Conservation (phyloP, 352 stramenopile genomes). For the Discostella stelligera region DNA sequence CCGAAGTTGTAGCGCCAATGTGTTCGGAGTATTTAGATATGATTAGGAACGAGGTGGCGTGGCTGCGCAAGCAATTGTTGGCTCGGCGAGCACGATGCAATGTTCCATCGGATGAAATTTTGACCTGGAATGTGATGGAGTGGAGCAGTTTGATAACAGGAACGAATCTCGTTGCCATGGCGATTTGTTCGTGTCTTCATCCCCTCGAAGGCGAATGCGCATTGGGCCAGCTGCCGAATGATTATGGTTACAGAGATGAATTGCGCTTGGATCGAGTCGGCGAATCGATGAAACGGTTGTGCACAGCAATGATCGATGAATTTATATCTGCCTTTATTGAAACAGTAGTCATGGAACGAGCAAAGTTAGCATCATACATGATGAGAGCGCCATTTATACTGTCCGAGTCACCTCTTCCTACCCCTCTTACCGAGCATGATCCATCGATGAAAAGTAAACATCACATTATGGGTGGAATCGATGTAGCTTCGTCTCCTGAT, state of each 20-base stretch:
- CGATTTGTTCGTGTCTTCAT: conserved; percentile 5
- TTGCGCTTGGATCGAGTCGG: conserved; percentile 47
- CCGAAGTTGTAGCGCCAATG: conserved; percentile 58
- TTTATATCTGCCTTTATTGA: conserved; percentile 67
- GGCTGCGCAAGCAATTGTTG: conserved; percentile 45
- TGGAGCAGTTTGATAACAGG: conserved; percentile 73
- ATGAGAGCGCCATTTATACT: conserved; percentile 70
- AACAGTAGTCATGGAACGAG: conserved; percentile 67
- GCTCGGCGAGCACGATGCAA: conserved; percentile 12
- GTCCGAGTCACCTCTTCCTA: conserved; percentile 17
- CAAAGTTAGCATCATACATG: conserved; percentile 71
- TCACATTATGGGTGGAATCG: neutral
- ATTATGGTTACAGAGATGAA: conserved; percentile 30
- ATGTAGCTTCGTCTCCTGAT: conserved; percentile 44
- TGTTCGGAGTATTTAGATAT: conserved; percentile 72
- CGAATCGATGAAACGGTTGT: conserved; percentile 59
- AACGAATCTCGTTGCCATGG: conserved; percentile 43
- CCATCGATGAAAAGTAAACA: conserved; percentile 9
- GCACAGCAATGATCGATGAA: conserved; percentile 68
- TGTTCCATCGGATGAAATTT: conserved; percentile 38
- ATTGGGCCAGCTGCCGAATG: conserved; percentile 8
- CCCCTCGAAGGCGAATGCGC: neutral
- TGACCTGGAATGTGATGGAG: conserved; percentile 32
- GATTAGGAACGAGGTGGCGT: conserved; percentile 53
- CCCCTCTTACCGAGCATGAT: neutral